Evolutionary conservation across 1,139 yeast genomes (phyloP).

Genomic region (Taphrina communis): DNA sequence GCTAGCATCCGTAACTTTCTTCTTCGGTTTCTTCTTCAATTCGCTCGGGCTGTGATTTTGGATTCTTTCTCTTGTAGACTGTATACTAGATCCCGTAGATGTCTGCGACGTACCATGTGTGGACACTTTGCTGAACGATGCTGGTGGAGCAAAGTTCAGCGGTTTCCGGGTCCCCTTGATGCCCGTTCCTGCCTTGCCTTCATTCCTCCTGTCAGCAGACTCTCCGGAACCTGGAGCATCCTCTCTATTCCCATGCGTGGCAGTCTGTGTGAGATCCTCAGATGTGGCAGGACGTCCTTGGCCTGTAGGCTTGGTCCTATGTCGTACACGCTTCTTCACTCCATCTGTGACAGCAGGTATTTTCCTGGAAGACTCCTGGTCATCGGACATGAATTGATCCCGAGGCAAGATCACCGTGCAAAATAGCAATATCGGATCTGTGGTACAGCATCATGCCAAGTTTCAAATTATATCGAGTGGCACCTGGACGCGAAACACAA

Average conservation of each 20-base stretch:
- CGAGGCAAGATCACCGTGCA: neutral
- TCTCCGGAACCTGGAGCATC: neutral
- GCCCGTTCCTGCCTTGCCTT: constrained; percentile 1
- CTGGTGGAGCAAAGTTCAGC: constrained; percentile 6
- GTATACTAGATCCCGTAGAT: neutral
- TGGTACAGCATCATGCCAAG: neutral
- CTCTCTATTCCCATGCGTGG: neutral
- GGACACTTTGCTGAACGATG: neutral
- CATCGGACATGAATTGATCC: neutral
- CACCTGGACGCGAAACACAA: neutral
- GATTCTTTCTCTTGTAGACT: neutral
- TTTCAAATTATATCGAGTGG: neutral
- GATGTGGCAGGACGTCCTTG: neutral
- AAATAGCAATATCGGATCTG: neutral
- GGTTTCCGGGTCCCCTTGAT: neutral
- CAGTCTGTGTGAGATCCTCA: neutral
- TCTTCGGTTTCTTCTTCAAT: neutral
- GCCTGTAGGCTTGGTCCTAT: constrained; percentile 11
- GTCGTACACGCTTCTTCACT: neutral
- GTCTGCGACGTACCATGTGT: neutral
- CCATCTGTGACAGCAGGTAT: neutral
- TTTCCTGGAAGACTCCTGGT: neutral
- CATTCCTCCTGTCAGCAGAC: neutral
- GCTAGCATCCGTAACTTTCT: neutral
- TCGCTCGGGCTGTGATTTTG: too few relatives aligned